Evolutionary conservation across 305 asterid species (phyloP), one percentile per base, ranked within the genome.

Genomic region (Fraxinus velutina): DNA sequence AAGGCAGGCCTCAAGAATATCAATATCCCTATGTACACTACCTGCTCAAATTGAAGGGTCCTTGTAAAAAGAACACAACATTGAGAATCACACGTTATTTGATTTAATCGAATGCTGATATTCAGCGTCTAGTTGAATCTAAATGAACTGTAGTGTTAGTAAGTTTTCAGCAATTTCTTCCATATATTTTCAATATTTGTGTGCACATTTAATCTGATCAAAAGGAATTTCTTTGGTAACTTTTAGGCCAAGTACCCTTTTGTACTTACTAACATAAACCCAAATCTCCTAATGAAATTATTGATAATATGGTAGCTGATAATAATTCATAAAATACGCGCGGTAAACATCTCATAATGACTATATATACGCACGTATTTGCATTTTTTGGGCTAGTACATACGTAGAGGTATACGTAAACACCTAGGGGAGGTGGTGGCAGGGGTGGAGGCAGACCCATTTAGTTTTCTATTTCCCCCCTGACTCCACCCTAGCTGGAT

Each of bases 351-450:
- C 24, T 57, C 29, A 50, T 50, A 15, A 50, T 50, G 62, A 50
- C 24, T 57, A 19, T 17, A 4, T 21, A 21, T 57, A 21, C 32
- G 5, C 27, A 42, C 15, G 33, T 62, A 62, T 62, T 21, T 22
- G 71, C 3, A 3, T 8, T 22, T 62, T 21, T 62, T 62, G 22
- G 32, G 12, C 13, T 7, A 60, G 70, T 60, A 24, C 5, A 9
- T 8, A 64, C 15, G 15, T 4, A 64, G 32, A 64, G n/a, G 12
- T 62, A 64, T 12, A 27, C 37, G 9, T 3, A 66, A 15, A 24
- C 21, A 55, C 12, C 42, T 83, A 68, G 42, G 71, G 72, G 70
- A 33, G 79, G 42, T 15, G 82, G 75, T 8, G 44, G 44, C 44
- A 37, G 1, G 44, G 44, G 33, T 30, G 33, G 33, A 30, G 34